Evolutionary conservation across 148 eudicot species (phyloP).

Genomic region (Camellia lanceoleosa): DNA sequence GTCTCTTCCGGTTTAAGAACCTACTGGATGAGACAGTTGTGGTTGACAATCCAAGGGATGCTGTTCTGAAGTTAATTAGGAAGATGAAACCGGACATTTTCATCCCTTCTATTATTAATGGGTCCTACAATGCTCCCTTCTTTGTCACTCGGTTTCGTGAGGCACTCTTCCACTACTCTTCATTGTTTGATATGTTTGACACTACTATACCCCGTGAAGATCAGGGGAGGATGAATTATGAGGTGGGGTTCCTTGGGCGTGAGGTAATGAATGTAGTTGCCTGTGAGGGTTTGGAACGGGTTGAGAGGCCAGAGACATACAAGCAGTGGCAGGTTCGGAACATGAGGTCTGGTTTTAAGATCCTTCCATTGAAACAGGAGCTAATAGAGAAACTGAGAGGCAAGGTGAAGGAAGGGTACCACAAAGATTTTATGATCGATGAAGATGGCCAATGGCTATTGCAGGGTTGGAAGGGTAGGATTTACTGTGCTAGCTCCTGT

Average conservation of each 20-base stretch:
- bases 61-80: slow-evolving; percentile 35
- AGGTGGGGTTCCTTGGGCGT: slow-evolving; percentile 61
- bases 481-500: slow-evolving; percentile 36
- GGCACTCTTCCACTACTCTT: slow-evolving; percentile 41
- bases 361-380: slow-evolving; percentile 29
- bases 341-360: slow-evolving; percentile 54
- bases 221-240: slow-evolving; percentile 48
- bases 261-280: slow-evolving; percentile 73
- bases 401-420: slow-evolving; percentile 27
- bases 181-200: slow-evolving; percentile 37
- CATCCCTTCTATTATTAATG: slow-evolving; percentile 28
- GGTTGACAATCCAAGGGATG: slow-evolving; percentile 37
- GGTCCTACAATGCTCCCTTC: slow-evolving; percentile 35
- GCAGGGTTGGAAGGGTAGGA: slow-evolving; percentile 50
- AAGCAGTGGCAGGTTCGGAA: slow-evolving; percentile 76
- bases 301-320: slow-evolving; percentile 73
- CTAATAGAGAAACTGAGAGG: slow-evolving; percentile 29
- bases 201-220: slow-evolving; percentile 35
- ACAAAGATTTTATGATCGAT: slow-evolving; percentile 39
- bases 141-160: slow-evolving; percentile 46
- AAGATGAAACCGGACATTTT: slow-evolving; percentile 34
- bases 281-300: slow-evolving; percentile 75
- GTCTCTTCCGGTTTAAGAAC: slow-evolving; percentile 26
- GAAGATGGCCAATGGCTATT: slow-evolving; percentile 40
- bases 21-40: slow-evolving; percentile 39